These are phyloP conservation scores for Pseudophaeomoniella oleicola DNA, from an alignment of 2,329 filamentous ascomycete genomes.

Conservation along the genomic window DNA sequence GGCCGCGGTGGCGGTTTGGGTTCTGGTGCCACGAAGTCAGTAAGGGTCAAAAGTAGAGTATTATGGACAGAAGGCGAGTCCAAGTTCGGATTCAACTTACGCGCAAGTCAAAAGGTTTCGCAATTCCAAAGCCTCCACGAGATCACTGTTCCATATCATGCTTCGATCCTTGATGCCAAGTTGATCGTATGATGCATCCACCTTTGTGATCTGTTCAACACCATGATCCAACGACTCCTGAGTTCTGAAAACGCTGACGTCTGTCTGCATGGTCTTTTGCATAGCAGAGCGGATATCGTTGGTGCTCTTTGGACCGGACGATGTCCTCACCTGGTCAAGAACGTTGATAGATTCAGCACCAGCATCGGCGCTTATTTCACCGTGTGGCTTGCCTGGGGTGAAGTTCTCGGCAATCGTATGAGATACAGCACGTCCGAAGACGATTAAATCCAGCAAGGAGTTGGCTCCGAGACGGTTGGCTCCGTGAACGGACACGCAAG, in stretches of 20 bases:
- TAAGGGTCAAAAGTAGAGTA: conserved; percentile 1
- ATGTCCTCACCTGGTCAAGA: conserved; percentile 72
- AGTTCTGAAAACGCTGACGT: conserved; percentile 92
- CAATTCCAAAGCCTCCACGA: conserved; percentile 91
- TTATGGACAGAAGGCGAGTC: background rate
- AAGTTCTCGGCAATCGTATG: conserved; percentile 96
- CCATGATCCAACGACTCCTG: conserved; percentile 89
- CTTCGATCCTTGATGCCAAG: conserved; percentile 94
- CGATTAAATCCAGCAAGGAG: conserved; percentile 91
- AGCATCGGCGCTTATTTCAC: conserved; percentile 68
- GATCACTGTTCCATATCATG: conserved; percentile 99
- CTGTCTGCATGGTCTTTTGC: conserved; percentile 97
- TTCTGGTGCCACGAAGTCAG: too few species aligned
- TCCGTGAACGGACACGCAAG: conserved; percentile 94
- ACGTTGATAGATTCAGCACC: conserved; percentile 63
- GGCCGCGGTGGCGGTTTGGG: conserved; percentile 77
- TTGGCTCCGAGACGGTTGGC: conserved; percentile 97
- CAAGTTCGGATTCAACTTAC: conserved; percentile 37
- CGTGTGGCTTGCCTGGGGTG: conserved; percentile 65
- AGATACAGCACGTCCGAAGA: conserved; percentile 93
- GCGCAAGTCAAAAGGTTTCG: conserved; percentile 94
- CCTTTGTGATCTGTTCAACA: conserved; percentile 71
- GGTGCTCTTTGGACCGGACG: conserved; percentile 73
- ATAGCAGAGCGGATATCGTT: conserved; percentile 79
- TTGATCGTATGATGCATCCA: conserved; percentile 66